These are phyloP conservation scores for Ophiocordyceps camponoti-leonardi DNA, from an alignment of 2,329 filamentous ascomycete genomes.

Conservation along the genomic window DNA sequence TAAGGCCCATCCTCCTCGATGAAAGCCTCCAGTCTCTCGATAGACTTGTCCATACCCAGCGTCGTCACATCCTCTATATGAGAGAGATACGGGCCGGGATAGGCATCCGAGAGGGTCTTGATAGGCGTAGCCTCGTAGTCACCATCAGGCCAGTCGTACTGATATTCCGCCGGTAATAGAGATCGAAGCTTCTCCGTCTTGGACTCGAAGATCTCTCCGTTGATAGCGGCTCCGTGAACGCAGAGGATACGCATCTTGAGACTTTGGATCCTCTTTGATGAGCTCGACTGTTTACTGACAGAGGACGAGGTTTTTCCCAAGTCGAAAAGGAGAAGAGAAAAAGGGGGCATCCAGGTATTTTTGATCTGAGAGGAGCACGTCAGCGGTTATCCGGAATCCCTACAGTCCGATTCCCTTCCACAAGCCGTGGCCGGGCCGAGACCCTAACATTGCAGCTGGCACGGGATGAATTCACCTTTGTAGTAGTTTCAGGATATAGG, in stretches of 20 bases:
- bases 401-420: too few species aligned
- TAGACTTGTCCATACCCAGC: not conserved
- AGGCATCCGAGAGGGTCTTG: not conserved
- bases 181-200: not conserved
- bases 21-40: not conserved
- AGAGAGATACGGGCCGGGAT: not conserved
- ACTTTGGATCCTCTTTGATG: too few species aligned
- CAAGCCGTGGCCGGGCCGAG: too few species aligned
- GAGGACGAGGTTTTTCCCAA: too few species aligned
- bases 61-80: not conserved
- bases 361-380: too few species aligned
- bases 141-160: slow-evolving; percentile 1
- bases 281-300: too few species aligned
- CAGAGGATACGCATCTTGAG: slow-evolving; percentile 1
- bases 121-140: not conserved
- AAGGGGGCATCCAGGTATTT: too few species aligned
- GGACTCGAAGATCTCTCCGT: not conserved
- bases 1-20: not conserved
- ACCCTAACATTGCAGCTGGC: too few species aligned
- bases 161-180: not conserved
- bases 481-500: too few species aligned
- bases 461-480: too few species aligned
- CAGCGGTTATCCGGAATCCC: too few species aligned
- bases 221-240: slow-evolving; percentile 1
- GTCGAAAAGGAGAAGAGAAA: too few species aligned